These are phyloP conservation scores for Urtica urens DNA, from an alignment of 306 rosid genomes.

Conservation along the genomic window DNA sequence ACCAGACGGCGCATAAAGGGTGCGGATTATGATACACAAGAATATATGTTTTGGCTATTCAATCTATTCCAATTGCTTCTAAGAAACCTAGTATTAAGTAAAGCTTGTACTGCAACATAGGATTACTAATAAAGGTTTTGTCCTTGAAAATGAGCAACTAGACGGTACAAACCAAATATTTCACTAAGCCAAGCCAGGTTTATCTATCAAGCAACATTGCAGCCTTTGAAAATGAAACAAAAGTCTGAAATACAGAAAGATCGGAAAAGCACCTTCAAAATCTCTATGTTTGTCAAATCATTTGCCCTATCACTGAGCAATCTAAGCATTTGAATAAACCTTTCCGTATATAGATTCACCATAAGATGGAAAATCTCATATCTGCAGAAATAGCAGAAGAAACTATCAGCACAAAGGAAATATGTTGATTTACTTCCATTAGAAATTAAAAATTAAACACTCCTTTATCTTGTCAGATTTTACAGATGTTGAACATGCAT, in stretches of 20 bases:
- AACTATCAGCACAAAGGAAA: background rate
- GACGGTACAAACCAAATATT: background rate
- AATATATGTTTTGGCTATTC: too few species aligned
- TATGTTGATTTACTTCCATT: too few species aligned
- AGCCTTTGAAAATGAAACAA: background rate
- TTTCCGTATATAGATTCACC: constrained; percentile 93
- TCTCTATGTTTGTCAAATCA: constrained; percentile 82
- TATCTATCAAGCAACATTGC: background rate
- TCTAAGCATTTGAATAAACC: constrained; percentile 97
- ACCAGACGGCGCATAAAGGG: constrained; percentile 2
- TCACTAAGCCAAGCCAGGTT: background rate
- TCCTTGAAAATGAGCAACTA: too few species aligned
- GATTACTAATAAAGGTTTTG: too few species aligned
- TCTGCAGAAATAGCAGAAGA: constrained; percentile 39
- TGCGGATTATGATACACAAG: background rate
- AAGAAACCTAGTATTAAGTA: too few species aligned
- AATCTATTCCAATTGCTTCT: too few species aligned
- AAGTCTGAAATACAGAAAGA: constrained; percentile 7
- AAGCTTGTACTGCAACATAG: too few species aligned
- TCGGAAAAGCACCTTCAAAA: constrained; percentile 58
- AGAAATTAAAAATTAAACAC: too few species aligned
- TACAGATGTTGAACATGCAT: too few species aligned
- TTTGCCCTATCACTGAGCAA: constrained; percentile 84
- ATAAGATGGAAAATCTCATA: constrained; percentile 91
- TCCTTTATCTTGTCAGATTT: too few species aligned